Base-by-base conservation (phyloP, 805 yeast genomes). In the Naumovozyma baii region DNA sequence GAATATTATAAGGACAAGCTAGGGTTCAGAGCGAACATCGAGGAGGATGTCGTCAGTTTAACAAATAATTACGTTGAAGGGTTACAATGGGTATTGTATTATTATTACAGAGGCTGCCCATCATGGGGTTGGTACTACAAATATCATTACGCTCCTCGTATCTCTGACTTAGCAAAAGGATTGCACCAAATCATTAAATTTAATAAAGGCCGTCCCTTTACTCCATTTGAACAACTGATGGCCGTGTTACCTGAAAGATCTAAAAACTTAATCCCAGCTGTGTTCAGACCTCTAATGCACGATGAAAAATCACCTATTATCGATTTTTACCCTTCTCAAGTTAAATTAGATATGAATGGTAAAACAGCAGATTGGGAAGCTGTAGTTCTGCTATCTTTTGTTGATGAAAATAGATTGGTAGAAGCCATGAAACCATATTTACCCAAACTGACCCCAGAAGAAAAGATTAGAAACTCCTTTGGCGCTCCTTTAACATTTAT, bases 301-400 rank as follows among this genome's bases (percentile, higher is more conserved):
- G 95, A 88, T 42, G 78, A 77, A 34, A 69, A 70, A 34, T 88
- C 96, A 5, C 94, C 96, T 19, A 86, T 92, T 48, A 72, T 72
- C 40, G 96, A 87, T 52, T 87, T 86, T 54, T 92, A 92, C 57
- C 98, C 98, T 2, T 71, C 73, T 42, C 85, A 84, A 43, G 95
- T 90, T 41, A 84, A 79, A 38, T 70, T 84, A 28, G 98, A 92
- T 64, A 72, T 78, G 74, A 92, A 92, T 57, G 98, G 97, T 33
- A 92, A 92, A 59, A 84, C 87, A 40, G 94, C 92, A 2, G 81
- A 86, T 37, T 92, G 98, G 98, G 97, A 92, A 65, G 96, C 96
- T 9, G 96, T 92, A 40, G 95, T 92, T 5, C 73, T 85, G 52
- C 73, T 92, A 42, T 80, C 94, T 4, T 92, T 92, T 69, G 96